Base-by-base conservation (phyloP, 257 asterid genomes). In the Fraxinus pennsylvanica region DNA sequence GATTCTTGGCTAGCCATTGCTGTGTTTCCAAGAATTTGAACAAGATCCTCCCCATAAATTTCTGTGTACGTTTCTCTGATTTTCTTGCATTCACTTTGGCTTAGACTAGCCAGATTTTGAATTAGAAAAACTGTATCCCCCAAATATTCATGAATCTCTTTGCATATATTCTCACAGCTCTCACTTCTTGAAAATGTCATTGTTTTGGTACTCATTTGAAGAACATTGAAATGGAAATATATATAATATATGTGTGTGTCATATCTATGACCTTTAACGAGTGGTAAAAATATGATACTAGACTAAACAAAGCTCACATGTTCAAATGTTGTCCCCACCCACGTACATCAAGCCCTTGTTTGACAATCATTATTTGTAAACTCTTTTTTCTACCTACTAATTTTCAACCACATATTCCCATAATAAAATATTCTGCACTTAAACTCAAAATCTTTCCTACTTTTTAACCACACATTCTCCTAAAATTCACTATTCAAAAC, bases 31-130 rank as follows among this genome's bases (percentile, higher is more conserved):
- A 79, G 67, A 30, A 57, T 70, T 22, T 72, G 85, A 72, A 80
- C 25, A 25, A 87, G 70, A 67, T 91, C 96, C 77, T 83, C 85
- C 2, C 88, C 89, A 76, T 87, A 88, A 19, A 81, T 68, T 43
- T 79, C 76, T 84, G 54, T 68, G 78, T 91, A 86, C 1, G 75
- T 69, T 75, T 88, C 89, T 68, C 90, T 86, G 30, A 84, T 73
- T 73, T 75, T 76, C 52, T 86, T 63, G 81, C 90, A 74, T 57
- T 88, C 89, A 9, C 59, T 27, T 57, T 79, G 90, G 85, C 73
- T 84, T 21, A 86, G 68, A 41, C 78, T 27, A n/a, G 61, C 69
- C 17, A 87, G 66, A 33, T 43, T 25, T 39, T 68, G 88, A 67
- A 84, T 54, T 9, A 86, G 8, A 0, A 66, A 75, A 36, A 67